These are phyloP conservation scores for Lantana camara DNA, from an alignment of 257 asterid genomes.

Conservation along the genomic window DNA sequence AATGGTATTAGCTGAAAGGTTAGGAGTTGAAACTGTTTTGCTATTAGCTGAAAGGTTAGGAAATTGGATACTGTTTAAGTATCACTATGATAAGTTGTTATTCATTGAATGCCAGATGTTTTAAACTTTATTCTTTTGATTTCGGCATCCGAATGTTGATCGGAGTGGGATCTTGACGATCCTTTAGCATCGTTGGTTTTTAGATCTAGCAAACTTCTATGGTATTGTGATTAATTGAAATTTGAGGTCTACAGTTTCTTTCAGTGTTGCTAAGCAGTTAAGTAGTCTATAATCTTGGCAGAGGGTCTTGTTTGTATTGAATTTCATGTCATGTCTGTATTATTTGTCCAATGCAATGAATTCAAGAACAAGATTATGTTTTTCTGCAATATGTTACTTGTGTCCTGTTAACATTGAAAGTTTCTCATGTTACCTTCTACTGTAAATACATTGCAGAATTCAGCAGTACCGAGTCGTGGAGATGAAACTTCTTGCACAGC, in stretches of 20 bases:
- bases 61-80: not conserved
- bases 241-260: slow-evolving; percentile 7
- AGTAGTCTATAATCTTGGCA: too few relatives aligned
- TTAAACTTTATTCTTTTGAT: not conserved
- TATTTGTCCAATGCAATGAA: too few relatives aligned
- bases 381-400: too few relatives aligned
- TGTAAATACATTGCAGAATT: slow-evolving; percentile 45
- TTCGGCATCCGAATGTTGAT: not conserved
- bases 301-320: too few relatives aligned
- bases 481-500: slow-evolving; percentile 70
- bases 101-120: not conserved
- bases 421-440: too few relatives aligned
- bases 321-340: too few relatives aligned
- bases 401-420: too few relatives aligned
- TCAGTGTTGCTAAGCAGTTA: not conserved
- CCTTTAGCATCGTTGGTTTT: not conserved
- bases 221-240: not conserved
- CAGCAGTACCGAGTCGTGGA: slow-evolving; percentile 68
- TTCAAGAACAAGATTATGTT: not conserved
- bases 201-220: not conserved
- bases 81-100: slow-evolving; percentile 7
- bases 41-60: not conserved
- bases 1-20: not conserved
- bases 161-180: not conserved
- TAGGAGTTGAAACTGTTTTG: not conserved